These are phyloP conservation scores for Saxophila tyrrhenica DNA, from an alignment of 495 filamentous ascomycete genomes.

Conservation along the genomic window DNA sequence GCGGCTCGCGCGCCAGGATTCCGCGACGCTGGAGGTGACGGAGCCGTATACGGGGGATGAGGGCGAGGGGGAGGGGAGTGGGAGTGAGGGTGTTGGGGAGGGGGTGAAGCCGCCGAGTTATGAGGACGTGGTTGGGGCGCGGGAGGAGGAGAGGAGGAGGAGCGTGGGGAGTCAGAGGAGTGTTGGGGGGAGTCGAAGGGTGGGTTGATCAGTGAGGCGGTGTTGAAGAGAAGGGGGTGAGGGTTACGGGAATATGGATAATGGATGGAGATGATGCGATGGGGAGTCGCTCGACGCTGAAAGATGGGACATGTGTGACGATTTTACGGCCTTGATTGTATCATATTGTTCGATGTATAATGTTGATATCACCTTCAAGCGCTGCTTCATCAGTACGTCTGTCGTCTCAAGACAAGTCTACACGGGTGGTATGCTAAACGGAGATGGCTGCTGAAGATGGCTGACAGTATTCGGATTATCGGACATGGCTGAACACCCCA, in stretches of 20 bases:
- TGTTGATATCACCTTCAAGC: too few relatives aligned
- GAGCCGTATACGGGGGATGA: not conserved
- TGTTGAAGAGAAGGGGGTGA: not conserved
- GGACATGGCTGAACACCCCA: not conserved
- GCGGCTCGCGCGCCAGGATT: not conserved
- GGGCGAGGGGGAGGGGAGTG: conserved; percentile 1
- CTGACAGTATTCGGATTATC: too few relatives aligned
- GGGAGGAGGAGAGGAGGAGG: not conserved
- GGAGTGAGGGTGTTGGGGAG: not conserved
- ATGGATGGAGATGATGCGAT: too few relatives aligned
- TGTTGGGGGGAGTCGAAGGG: not conserved
- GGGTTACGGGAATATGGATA: not conserved
- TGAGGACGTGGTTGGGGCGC: not conserved
- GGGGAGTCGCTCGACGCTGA: too few relatives aligned
- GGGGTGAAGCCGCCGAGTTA: not conserved
- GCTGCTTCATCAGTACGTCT: too few relatives aligned
- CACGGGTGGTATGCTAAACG: too few relatives aligned
- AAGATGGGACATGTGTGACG: too few relatives aligned
- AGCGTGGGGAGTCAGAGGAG: not conserved
- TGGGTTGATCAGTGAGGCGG: too few relatives aligned
- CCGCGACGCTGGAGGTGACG: not conserved
- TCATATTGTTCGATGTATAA: too few relatives aligned
- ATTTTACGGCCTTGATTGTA: too few relatives aligned
- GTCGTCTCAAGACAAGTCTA: too few relatives aligned
- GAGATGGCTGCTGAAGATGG: too few relatives aligned